These are phyloP conservation scores for Phytopythium vexans DNA, from an alignment of 352 stramenopile genomes.

Conservation along the genomic window DNA sequence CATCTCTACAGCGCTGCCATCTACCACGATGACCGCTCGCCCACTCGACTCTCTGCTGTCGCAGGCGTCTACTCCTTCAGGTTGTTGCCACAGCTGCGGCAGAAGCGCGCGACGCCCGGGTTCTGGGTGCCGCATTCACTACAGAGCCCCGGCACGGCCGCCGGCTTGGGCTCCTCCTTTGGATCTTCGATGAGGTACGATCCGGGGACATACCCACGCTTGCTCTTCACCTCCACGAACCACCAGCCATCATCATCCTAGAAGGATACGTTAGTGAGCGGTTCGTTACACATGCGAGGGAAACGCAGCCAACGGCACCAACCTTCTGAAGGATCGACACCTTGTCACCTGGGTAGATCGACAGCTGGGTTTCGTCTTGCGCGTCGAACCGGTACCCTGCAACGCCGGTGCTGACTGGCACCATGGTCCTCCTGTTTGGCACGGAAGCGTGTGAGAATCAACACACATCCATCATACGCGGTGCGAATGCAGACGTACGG, in stretches of 20 bases:
- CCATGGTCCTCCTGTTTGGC: conserved; percentile 39
- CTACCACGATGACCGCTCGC: no score
- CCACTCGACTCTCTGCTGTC: no score
- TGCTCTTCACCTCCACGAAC: conserved; percentile 64
- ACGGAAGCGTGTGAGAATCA: not conserved
- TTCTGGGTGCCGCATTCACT: conserved; percentile 73
- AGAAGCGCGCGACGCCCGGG: conserved; percentile 71
- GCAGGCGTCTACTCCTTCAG: conserved; percentile 42
- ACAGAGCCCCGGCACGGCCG: conserved; percentile 51
- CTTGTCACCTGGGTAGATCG: conserved; percentile 76
- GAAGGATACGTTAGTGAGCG: not conserved
- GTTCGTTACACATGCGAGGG: not conserved
- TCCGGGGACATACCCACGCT: conserved; percentile 75
- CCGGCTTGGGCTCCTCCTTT: conserved; percentile 31
- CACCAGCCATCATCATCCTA: conserved; percentile 84
- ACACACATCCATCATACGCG: not conserved
- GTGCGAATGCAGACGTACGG: conserved; percentile 35
- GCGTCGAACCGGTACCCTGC: conserved; percentile 75
- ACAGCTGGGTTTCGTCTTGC: conserved; percentile 81
- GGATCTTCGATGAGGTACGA: conserved; percentile 82
- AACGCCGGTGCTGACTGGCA: conserved; percentile 45
- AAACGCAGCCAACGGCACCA: not conserved
- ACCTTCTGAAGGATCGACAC: conserved; percentile 79
- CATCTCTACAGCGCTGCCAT: no score
- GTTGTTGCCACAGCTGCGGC: conserved; percentile 75